A percentile compares a stretch with the other conserved stretches of the same genome.
phyloP scores from a whole-genome alignment of 179 eudicot genomes.

The Silene coronaria region DNA sequence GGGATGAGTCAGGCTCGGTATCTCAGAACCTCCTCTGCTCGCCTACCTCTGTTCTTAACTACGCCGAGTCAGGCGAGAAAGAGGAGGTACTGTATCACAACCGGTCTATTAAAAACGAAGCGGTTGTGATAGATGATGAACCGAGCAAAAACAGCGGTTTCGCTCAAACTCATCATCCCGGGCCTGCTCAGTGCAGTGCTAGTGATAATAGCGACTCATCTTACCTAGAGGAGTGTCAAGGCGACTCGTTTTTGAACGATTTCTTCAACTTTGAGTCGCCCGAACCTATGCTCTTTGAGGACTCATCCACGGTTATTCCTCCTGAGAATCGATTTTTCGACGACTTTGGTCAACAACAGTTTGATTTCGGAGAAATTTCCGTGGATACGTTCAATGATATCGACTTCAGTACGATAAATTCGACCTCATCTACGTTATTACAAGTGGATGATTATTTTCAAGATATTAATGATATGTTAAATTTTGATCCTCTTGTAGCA shows the following conservation, averaged over 20 bases:
- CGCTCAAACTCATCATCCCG: constrained; percentile 4
- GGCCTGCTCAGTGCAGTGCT: neutral
- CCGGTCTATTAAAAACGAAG: neutral
- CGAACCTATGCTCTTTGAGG: constrained; percentile 44
- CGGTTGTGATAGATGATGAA: constrained; percentile 1
- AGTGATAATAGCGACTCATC: neutral
- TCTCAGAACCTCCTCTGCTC: constrained; percentile 39
- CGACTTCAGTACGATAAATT: constrained; percentile 14
- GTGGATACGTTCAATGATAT: constrained; percentile 22
- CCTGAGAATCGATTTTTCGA: constrained; percentile 3
- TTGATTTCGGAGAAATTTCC: constrained; percentile 16
- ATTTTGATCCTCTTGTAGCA: constrained; percentile 40
- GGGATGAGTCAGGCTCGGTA: constrained; percentile 35
- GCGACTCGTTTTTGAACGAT: constrained; percentile 33
- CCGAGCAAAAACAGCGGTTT: neutral
- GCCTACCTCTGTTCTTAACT: constrained; percentile 63
- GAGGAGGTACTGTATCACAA: constrained; percentile 6
- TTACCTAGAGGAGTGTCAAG: constrained; percentile 28
- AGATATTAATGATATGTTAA: constrained; percentile 40
- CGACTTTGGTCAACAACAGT: constrained; percentile 8
- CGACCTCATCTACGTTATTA: constrained; percentile 21
- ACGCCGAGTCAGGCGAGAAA: constrained; percentile 18
- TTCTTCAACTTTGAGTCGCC: constrained; percentile 50
- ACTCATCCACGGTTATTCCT: constrained; percentile 15
- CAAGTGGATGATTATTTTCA: constrained; percentile 59